Conservation (phyloP, 2,329 filamentous ascomycete species). For the Huntiella abstrusa region DNA sequence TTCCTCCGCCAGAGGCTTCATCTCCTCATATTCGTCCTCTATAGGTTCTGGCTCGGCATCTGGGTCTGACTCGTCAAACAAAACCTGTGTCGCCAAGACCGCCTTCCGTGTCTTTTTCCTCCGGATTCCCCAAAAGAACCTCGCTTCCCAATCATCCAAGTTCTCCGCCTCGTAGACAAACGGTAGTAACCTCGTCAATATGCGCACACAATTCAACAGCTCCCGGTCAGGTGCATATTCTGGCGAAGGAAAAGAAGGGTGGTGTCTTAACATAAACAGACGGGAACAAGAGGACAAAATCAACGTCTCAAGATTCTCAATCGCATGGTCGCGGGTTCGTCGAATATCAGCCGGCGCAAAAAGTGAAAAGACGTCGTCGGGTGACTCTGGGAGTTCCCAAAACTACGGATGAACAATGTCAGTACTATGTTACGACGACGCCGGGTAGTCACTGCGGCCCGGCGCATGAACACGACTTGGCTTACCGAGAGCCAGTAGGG, state of each 20-base stretch:
- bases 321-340: slow-evolving; percentile 63
- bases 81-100: slow-evolving; percentile 50
- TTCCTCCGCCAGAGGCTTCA: slow-evolving; percentile 78
- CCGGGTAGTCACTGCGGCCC: slow-evolving; percentile 4
- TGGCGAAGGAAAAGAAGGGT: slow-evolving; percentile 75
- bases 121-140: slow-evolving; percentile 74
- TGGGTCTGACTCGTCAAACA: slow-evolving; percentile 60
- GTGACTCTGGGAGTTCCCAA: slow-evolving; percentile 90
- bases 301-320: slow-evolving; percentile 79
- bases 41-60: slow-evolving; percentile 24
- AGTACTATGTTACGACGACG: background rate
- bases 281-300: slow-evolving; percentile 69
- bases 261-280: slow-evolving; percentile 64
- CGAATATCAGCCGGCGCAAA: slow-evolving; percentile 82
- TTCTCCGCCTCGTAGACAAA: slow-evolving; percentile 83
- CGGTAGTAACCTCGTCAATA: slow-evolving; percentile 75
- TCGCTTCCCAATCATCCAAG: slow-evolving; percentile 69
- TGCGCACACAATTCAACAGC: slow-evolving; percentile 85
- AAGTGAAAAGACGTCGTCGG: slow-evolving; percentile 90
- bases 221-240: slow-evolving; percentile 71
- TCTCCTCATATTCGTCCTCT: slow-evolving; percentile 52
- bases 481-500: slow-evolving; percentile 81
- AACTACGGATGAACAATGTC: slow-evolving; percentile 40
- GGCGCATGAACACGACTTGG: slow-evolving; percentile 12
- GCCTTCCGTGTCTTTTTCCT: slow-evolving; percentile 51